Conservation (phyloP, 164 flowering plant species). For the Vitis vinifera region DNA sequence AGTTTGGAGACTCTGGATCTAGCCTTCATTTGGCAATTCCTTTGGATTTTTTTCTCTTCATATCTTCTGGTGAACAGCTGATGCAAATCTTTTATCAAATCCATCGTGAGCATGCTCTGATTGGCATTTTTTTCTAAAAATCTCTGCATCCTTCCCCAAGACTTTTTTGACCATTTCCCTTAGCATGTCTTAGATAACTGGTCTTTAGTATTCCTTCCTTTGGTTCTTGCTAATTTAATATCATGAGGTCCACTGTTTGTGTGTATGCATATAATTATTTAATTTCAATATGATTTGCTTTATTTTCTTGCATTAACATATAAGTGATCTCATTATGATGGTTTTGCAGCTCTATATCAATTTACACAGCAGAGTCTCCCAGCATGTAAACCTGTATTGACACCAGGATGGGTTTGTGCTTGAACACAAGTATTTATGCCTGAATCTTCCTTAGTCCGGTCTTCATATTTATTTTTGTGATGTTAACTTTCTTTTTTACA, state of each 20-base stretch:
- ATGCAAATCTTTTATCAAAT: too few relatives aligned
- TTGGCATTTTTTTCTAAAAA: neutral
- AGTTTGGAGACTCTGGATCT: too few relatives aligned
- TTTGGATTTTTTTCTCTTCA: too few relatives aligned
- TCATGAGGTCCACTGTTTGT: too few relatives aligned
- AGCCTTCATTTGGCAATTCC: too few relatives aligned
- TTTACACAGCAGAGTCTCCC: slow-evolving; percentile 85
- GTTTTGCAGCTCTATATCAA: slow-evolving; percentile 52
- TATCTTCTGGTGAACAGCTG: too few relatives aligned
- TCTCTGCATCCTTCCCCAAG: neutral
- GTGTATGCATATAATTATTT: neutral
- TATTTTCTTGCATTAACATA: neutral
- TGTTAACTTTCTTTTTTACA: slow-evolving; percentile 26
- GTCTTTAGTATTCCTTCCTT: neutral
- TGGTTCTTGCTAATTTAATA: neutral
- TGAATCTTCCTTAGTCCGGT: neutral
- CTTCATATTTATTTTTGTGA: neutral
- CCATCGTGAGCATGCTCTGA: too few relatives aligned
- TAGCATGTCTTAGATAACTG: neutral
- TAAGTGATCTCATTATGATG: slow-evolving; percentile 7
- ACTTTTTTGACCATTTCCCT: neutral
- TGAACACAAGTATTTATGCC: neutral
- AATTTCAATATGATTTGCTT: neutral
- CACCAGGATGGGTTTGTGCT: slow-evolving; percentile 70
- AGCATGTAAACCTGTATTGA: slow-evolving; percentile 81